A percentile compares a stretch with the other conserved stretches of the same genome.
Evolutionary conservation across 352 stramenopile genomes (phyloP).

Genomic region (Globisporangium heterothallicum): DNA sequence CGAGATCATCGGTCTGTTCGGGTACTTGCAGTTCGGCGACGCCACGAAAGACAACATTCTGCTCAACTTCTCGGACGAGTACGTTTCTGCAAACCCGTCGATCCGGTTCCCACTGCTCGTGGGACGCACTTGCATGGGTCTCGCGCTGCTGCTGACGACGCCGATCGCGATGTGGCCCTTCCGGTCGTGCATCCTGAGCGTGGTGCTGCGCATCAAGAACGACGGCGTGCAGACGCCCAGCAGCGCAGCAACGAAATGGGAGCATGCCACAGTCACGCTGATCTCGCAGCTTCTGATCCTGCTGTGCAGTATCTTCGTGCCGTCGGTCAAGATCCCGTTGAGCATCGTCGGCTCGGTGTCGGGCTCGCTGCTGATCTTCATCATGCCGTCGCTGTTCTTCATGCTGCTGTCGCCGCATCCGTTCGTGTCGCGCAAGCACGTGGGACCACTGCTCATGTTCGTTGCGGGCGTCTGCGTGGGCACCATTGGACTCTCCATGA

Average conservation of each 20-base stretch:
- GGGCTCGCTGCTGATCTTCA: conserved; percentile 76
- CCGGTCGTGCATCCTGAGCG: conserved; percentile 64
- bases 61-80: conserved; percentile 71
- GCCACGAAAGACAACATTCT: conserved; percentile 68
- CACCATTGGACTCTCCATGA: conserved; percentile 37
- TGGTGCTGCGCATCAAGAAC: conserved; percentile 64
- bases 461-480: conserved; percentile 37
- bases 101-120: conserved; percentile 45
- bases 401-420: conserved; percentile 46
- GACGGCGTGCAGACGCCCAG: conserved; percentile 54
- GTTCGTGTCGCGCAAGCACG: conserved; percentile 33
- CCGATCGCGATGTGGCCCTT: conserved; percentile 79
- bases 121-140: conserved; percentile 56
- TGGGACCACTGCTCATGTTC: conserved; percentile 60
- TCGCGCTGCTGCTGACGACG: conserved; percentile 57
- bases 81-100: conserved; percentile 34
- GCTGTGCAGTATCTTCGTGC: conserved; percentile 67
- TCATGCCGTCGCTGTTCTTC: conserved; percentile 77
- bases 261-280: conserved; percentile 47
- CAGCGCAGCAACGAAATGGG: conserved; percentile 35
- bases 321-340: conserved; percentile 69
- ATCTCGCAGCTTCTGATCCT: conserved; percentile 54
- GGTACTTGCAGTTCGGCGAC: conserved; percentile 66
- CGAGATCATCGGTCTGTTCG: conserved; percentile 56
- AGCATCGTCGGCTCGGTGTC: conserved; percentile 68